A percentile compares a stretch with the other conserved stretches of the same genome.
Evolutionary conservation across 352 stramenopile species (phyloP).

Genomic region (Pythium myriotylum): DNA sequence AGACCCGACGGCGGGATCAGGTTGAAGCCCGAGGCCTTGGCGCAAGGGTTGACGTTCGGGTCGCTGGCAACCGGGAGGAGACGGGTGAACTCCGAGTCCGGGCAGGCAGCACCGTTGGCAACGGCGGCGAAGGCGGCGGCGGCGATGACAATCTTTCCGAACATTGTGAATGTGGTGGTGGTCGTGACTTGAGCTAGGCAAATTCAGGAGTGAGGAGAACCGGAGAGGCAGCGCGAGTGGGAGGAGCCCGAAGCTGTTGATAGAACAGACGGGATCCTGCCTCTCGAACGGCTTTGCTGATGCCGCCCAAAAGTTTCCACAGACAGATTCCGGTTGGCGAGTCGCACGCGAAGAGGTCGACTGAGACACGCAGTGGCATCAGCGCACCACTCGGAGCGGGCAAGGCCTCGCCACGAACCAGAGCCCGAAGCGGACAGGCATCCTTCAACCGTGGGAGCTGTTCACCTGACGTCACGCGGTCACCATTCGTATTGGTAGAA

Average conservation of each 20-base stretch:
- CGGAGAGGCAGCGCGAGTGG: background rate
- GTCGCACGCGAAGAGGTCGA: background rate
- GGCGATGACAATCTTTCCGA: constrained; percentile 20
- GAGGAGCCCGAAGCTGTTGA: background rate
- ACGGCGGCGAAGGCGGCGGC: constrained; percentile 18
- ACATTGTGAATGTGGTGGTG: constrained; percentile 18
- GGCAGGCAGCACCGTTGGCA: constrained; percentile 3
- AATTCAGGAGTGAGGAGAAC: constrained; percentile 24
- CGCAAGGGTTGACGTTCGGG: constrained; percentile 2
- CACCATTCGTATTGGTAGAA: constrained; percentile 1
- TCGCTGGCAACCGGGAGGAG: constrained; percentile 12
- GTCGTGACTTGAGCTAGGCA: constrained; percentile 18
- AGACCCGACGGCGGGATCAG: constrained; percentile 24
- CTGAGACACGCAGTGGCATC: background rate
- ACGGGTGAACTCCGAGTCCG: constrained; percentile 6
- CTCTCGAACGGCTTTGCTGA: background rate
- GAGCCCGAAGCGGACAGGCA: background rate
- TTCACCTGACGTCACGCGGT: constrained; percentile 7
- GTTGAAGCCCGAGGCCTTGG: constrained; percentile 16
- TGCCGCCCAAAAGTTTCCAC: background rate
- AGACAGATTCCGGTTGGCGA: background rate
- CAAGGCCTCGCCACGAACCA: background rate
- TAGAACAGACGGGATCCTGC: background rate
- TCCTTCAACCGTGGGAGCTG: constrained; percentile 2
- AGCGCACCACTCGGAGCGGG: background rate